Percentiles rank a stretch among this genome's conserved stretches.
phyloP scores from a whole-genome alignment of 2,329 filamentous ascomycete genomes.

The Sporothrix globosa region DNA sequence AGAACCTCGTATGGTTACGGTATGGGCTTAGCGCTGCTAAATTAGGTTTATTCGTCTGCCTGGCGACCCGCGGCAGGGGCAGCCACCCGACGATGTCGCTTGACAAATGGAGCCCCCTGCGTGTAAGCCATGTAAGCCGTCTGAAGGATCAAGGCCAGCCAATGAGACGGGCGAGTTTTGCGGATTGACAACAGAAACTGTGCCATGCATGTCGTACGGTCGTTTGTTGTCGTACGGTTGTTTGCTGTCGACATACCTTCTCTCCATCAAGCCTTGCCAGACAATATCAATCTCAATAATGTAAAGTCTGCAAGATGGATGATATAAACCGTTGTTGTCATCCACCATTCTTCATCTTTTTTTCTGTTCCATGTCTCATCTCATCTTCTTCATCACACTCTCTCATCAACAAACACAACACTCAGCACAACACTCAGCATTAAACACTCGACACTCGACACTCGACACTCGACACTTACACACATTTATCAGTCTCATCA shows the following conservation, averaged over 20 bases:
- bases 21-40: neutral
- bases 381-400: neutral
- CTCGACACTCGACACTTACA: too few species aligned
- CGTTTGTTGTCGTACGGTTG: neutral
- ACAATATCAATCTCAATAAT: too few species aligned
- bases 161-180: neutral
- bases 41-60: slow-evolving; percentile 22
- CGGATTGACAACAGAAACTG: neutral
- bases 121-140: slow-evolving; percentile 1
- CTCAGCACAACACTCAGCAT: too few species aligned
- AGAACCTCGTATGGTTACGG: too few species aligned
- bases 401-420: neutral
- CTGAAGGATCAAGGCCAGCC: neutral
- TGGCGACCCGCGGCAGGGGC: slow-evolving; percentile 1
- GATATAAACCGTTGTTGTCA: slow-evolving; percentile 2
- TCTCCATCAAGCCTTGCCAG: too few species aligned
- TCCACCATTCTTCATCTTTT: neutral
- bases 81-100: neutral
- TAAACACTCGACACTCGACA: too few species aligned
- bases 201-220: neutral
- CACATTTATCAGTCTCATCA: too few species aligned
- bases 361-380: slow-evolving; percentile 10
- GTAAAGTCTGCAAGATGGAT: neutral
- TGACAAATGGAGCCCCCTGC: neutral
- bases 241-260: neutral